A percentile compares a stretch with the other conserved stretches of the same genome.
phyloP scores from a whole-genome alignment of 1,284 basidiomycete genomes.

The Ganoderma leucocontextum region DNA sequence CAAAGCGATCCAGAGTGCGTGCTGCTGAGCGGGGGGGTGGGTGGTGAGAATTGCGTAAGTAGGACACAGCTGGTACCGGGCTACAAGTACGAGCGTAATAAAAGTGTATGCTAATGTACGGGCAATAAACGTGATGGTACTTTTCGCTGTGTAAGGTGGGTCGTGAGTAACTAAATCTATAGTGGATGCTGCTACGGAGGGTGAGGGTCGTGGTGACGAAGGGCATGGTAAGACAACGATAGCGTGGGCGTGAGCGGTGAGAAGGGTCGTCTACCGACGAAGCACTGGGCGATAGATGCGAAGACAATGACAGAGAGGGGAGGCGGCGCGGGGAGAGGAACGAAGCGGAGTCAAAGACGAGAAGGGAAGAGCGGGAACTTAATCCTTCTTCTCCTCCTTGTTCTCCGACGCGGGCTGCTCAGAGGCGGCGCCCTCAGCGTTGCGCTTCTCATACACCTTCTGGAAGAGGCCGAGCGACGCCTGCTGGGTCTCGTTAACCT shows the following conservation, averaged over 20 bases:
- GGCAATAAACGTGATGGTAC: slow-evolving; percentile 39
- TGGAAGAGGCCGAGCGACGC: slow-evolving; percentile 98
- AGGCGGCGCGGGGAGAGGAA: background rate
- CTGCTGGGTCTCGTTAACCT: slow-evolving; percentile 96
- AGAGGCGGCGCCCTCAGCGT: slow-evolving; percentile 68
- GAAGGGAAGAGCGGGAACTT: slow-evolving; percentile 42
- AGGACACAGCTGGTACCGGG: background rate
- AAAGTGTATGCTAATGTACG: slow-evolving; percentile 31
- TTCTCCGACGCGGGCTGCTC: slow-evolving; percentile 55
- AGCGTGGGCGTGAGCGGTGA: slow-evolving; percentile 18
- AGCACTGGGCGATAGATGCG: slow-evolving; percentile 1
- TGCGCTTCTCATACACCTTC: slow-evolving; percentile 96
- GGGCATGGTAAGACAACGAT: slow-evolving; percentile 15
- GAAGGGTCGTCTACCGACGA: background rate
- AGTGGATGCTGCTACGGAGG: slow-evolving; percentile 28
- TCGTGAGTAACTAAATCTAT: slow-evolving; percentile 30
- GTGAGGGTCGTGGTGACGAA: slow-evolving; percentile 6
- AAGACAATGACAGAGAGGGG: slow-evolving; percentile 18
- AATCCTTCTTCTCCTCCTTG: slow-evolving; percentile 79
- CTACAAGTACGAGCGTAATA: slow-evolving; percentile 1
- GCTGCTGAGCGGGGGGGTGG: background rate
- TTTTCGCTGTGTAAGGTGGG: slow-evolving; percentile 31
- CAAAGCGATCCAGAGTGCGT: background rate
- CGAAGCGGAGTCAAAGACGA: slow-evolving; percentile 9
- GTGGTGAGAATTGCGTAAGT: background rate